Evolutionary conservation across 257 asterid genomes (phyloP).

Genomic region (Parsonsia alboflavescens): DNA sequence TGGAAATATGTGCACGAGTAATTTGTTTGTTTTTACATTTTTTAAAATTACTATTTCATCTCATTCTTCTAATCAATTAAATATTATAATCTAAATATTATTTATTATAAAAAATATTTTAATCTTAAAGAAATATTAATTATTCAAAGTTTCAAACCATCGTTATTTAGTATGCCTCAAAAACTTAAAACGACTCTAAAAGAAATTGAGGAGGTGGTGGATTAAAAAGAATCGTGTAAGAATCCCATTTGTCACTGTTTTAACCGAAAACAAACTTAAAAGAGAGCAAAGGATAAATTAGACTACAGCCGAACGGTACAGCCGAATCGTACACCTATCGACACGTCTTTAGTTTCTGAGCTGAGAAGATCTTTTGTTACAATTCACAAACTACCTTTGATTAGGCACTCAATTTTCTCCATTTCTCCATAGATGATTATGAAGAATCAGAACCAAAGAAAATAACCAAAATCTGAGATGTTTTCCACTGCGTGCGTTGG

Average conservation of each 20-base stretch:
- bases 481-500: not conserved
- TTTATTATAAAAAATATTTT: too few relatives aligned
- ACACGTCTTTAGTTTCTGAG: constrained; percentile 11
- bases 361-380: not conserved
- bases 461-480: not conserved
- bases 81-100: too few relatives aligned
- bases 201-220: too few relatives aligned
- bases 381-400: not conserved
- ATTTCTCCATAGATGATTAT: not conserved
- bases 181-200: too few relatives aligned
- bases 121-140: too few relatives aligned
- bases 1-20: too few relatives aligned
- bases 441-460: not conserved
- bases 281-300: not conserved
- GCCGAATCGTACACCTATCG: not conserved
- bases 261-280: not conserved
- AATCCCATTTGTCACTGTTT: not conserved
- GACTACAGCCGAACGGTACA: not conserved
- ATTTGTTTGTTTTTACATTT: too few relatives aligned
- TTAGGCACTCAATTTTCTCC: not conserved
- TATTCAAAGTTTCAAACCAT: too few relatives aligned
- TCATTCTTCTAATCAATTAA: too few relatives aligned
- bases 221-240: not conserved
- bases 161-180: too few relatives aligned
- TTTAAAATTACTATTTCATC: too few relatives aligned